A percentile compares a stretch with the other conserved stretches of the same genome.
phyloP scores from a whole-genome alignment of 495 filamentous ascomycete genomes.

The Polyplosphaeria fusca region DNA sequence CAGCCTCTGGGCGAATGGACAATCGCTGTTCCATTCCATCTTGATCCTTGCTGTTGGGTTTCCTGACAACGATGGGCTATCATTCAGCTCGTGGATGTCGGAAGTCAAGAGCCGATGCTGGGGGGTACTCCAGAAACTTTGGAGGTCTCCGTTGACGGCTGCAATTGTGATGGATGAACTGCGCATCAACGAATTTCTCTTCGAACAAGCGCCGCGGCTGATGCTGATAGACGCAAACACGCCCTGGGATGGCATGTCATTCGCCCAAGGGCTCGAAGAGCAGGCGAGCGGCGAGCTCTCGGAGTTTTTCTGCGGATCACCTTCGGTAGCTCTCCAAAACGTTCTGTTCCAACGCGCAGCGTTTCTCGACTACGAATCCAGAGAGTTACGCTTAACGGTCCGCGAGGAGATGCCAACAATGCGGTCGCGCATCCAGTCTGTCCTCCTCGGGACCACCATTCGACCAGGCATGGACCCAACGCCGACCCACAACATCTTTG shows the following conservation, averaged over 20 bases:
- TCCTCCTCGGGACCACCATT: constrained; percentile 70
- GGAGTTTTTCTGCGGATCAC: constrained; percentile 62
- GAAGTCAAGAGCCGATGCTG: constrained; percentile 69
- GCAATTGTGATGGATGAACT: constrained; percentile 71
- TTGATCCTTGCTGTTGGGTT: constrained; percentile 62
- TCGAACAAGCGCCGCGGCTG: constrained; percentile 64
- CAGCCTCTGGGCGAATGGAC: constrained; percentile 61
- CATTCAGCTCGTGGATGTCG: constrained; percentile 66
- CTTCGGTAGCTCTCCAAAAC: constrained; percentile 63
- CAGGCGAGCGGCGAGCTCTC: background rate
- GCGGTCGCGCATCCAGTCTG: constrained; percentile 72
- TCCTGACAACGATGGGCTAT: constrained; percentile 57
- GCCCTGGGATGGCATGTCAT: constrained; percentile 63
- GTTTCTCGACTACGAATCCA: constrained; percentile 75
- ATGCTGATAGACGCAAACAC: constrained; percentile 59
- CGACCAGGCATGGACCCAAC: constrained; percentile 60
- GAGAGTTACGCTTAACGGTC: constrained; percentile 75
- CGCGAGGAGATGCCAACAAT: constrained; percentile 67
- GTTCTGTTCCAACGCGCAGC: constrained; percentile 72
- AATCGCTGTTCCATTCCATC: constrained; percentile 80
- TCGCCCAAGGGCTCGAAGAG: constrained; percentile 42
- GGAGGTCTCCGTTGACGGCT: constrained; percentile 79
- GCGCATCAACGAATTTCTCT: constrained; percentile 68
- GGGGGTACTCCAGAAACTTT: constrained; percentile 74
- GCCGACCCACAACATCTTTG: constrained; percentile 72